Evolutionary conservation across 805 yeast genomes (phyloP).

Genomic region (Barnettozyma wickerhamii): DNA sequence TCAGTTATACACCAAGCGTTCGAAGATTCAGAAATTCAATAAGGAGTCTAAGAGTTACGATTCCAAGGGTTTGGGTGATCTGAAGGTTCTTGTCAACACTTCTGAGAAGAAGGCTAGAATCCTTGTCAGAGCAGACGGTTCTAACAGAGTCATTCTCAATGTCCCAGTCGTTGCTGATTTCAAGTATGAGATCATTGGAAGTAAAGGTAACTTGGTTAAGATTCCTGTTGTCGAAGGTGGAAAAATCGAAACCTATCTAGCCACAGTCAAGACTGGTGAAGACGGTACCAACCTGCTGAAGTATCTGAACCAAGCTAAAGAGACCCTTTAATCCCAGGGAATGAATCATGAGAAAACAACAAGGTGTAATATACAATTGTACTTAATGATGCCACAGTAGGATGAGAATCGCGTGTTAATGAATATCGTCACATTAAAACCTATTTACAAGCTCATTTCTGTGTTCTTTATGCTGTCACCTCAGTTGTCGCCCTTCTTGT

Average conservation of each 20-base stretch:
- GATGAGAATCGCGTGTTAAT: background rate
- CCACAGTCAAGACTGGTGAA: slow-evolving; percentile 71
- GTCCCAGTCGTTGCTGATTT: slow-evolving; percentile 53
- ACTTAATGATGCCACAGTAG: background rate
- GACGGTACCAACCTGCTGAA: slow-evolving; percentile 55
- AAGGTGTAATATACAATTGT: background rate
- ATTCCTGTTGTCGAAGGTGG: slow-evolving; percentile 60
- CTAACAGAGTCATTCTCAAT: slow-evolving; percentile 74
- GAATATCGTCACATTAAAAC: background rate
- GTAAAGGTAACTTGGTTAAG: slow-evolving; percentile 58
- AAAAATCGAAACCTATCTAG: slow-evolving; percentile 59
- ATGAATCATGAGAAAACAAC: background rate
- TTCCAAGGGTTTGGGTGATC: slow-evolving; percentile 75
- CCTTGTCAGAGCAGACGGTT: slow-evolving; percentile 84
- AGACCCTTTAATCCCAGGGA: background rate
- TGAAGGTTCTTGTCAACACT: slow-evolving; percentile 63
- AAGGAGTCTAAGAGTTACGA: slow-evolving; percentile 49
- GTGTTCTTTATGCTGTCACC: too few relatives aligned
- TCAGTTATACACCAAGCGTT: slow-evolving; percentile 54
- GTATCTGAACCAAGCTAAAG: slow-evolving; percentile 21
- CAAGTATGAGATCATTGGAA: slow-evolving; percentile 54
- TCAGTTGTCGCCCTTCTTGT: slow-evolving; percentile 5
- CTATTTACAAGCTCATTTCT: too few relatives aligned
- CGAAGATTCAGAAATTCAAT: slow-evolving; percentile 64
- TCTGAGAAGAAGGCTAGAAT: slow-evolving; percentile 60